Conservation (phyloP, 805 yeast genomes). For the Candida krabiensis region DNA sequence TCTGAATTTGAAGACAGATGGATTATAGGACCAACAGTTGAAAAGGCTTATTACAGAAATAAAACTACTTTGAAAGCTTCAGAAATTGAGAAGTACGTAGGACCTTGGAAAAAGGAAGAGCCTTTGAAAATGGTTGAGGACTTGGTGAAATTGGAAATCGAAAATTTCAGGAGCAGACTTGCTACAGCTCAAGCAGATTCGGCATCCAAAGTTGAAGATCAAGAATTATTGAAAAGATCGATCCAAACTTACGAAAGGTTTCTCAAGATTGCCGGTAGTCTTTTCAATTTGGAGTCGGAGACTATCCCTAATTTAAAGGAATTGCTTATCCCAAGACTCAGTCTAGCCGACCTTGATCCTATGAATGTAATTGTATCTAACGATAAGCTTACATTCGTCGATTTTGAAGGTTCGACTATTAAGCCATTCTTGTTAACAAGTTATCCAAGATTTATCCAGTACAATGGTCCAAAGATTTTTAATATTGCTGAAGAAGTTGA, state of each 20-base stretch:
- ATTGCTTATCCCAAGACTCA: conserved; percentile 70
- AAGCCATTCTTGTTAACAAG: conserved; percentile 80
- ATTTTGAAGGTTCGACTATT: conserved; percentile 77
- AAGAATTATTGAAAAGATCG: conserved; percentile 45
- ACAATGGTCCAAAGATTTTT: conserved; percentile 86
- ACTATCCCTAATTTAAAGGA: conserved; percentile 63
- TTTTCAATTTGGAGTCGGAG: conserved; percentile 54
- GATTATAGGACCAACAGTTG: conserved; percentile 89
- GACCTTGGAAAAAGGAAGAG: conserved; percentile 70
- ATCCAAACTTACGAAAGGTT: conserved; percentile 64
- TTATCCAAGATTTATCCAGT: conserved; percentile 81
- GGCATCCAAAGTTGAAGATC: conserved; percentile 43
- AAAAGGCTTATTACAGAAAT: conserved; percentile 73
- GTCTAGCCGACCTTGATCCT: conserved; percentile 86
- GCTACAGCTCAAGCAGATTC: conserved; percentile 56
- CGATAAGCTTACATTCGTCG: conserved; percentile 57
- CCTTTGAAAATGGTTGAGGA: conserved; percentile 65
- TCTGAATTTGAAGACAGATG: conserved; percentile 62
- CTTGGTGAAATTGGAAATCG: conserved; percentile 67
- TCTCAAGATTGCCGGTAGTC: conserved; percentile 50
- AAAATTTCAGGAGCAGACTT: conserved; percentile 53
- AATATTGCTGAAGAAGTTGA: conserved; percentile 73
- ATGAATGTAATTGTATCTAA: conserved; percentile 69
- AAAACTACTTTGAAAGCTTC: conserved; percentile 53
- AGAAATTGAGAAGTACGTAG: conserved; percentile 52